Evolutionary conservation across 1,284 basidiomycete species (phyloP), one percentile per base, ranked within the genome.

Genomic region (Papiliotrema laurentii): DNA sequence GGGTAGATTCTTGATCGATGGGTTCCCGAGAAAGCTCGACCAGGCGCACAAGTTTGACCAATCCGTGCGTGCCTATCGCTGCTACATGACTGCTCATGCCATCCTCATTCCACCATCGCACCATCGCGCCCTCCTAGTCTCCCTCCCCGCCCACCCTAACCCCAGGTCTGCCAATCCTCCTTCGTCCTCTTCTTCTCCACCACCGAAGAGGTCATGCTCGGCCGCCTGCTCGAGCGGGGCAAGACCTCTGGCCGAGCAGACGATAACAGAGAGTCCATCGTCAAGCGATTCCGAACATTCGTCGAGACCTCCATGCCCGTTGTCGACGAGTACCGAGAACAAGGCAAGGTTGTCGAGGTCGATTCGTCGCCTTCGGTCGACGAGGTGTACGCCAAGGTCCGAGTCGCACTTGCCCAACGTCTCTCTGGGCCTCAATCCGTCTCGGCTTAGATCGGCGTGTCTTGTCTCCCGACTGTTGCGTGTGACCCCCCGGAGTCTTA

Each of bases 11-110:
- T 80, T 98, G 56, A 86, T 99, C 59, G 96, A 99, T 61, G 96
- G 96, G 3, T 98, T 98, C 77, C 96, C 96, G 39, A 81, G 96
- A 54, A 90, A 97, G 79, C 92, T 98, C 90, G 96, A 98, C 73
- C 96, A 99, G 76, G 94, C 94, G 0, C 60, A 86, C 66, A 85
- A 85, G 73, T 99, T 98, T 67, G 96, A 98, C 68, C 78, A 89
- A 66, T 80, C 83, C 43, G 93, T 93, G 62, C 61, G 82, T 75
- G 18, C 4, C 25, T 22, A 13, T 26, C 34, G 26, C 13, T 7
- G n/a, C n/a, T 39, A 14, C 4, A 26, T 16, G 22, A 14, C 26
- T 18, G 27, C 16, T 22, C 18, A 6, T 37, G 3, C 13, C 28
- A 36, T 35, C 43, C 24, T 10, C 44, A 19, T 25, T 25, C 21